Conservation (phyloP, 2,329 filamentous ascomycete genomes). For the Exophiala oligosperma region DNA sequence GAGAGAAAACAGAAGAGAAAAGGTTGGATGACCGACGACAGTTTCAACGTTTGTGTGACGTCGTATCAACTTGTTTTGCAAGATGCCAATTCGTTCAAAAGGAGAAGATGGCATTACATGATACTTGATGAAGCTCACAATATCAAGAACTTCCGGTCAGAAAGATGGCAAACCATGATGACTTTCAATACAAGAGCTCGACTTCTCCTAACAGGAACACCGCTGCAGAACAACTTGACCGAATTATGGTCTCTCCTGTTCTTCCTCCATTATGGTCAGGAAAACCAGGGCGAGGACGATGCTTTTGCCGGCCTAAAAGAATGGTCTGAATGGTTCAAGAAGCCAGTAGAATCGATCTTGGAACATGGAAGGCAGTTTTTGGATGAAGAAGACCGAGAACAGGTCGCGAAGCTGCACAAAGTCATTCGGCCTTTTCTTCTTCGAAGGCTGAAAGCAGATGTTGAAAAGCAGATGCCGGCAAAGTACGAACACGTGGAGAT, state of each 20-base stretch:
- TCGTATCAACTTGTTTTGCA: slow-evolving; percentile 96
- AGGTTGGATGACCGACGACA: slow-evolving; percentile 89
- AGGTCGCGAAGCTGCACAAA: slow-evolving; percentile 91
- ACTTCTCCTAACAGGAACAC: slow-evolving; percentile 87
- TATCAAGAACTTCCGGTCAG: slow-evolving; percentile 99
- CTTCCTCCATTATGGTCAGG: slow-evolving; percentile 88
- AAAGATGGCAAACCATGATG: slow-evolving; percentile 90
- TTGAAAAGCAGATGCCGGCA: slow-evolving; percentile 97
- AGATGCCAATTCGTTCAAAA: slow-evolving; percentile 90
- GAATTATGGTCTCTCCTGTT: slow-evolving; percentile 97
- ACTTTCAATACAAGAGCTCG: slow-evolving; percentile 89
- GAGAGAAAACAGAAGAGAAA: slow-evolving; percentile 87
- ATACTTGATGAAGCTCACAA: slow-evolving; percentile 98
- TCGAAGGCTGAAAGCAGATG: slow-evolving; percentile 87
- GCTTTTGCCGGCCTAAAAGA: slow-evolving; percentile 94
- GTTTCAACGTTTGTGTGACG: slow-evolving; percentile 97
- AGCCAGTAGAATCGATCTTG: slow-evolving; percentile 92
- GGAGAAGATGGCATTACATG: slow-evolving; percentile 94
- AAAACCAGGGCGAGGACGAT: slow-evolving; percentile 71
- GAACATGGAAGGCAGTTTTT: slow-evolving; percentile 92
- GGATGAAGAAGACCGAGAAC: slow-evolving; percentile 88
- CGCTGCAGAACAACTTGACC: slow-evolving; percentile 93
- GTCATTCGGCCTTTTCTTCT: slow-evolving; percentile 90
- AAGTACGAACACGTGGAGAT: slow-evolving; percentile 98
- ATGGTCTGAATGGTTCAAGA: slow-evolving; percentile 94